A percentile compares a stretch with the other conserved stretches of the same genome.
Evolutionary conservation across 1,139 yeast genomes (phyloP).

Genomic region (Candida tunisiensis): DNA sequence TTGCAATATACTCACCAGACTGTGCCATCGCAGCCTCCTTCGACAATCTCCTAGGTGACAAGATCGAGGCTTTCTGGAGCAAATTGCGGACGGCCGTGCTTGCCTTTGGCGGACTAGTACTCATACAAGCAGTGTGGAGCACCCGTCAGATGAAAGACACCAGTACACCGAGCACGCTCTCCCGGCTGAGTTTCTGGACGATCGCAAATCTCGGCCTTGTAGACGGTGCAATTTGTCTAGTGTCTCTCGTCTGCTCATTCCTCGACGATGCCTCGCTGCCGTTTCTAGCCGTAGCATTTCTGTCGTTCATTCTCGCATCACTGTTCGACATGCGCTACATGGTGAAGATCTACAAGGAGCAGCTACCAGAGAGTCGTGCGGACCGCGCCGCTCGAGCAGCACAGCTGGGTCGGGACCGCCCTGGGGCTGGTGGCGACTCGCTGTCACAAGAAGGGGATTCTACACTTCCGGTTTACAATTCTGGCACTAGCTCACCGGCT

Average conservation of each 20-base stretch:
- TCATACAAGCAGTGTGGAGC: conserved; percentile 31
- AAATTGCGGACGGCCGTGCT: conserved; percentile 13
- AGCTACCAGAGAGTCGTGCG: conserved; percentile 53
- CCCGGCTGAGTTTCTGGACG: conserved; percentile 50
- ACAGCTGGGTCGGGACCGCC: conserved; percentile 7
- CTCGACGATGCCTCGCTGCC: conserved; percentile 44
- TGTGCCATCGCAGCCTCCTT: conserved; percentile 47
- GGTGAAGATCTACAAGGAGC: conserved; percentile 53
- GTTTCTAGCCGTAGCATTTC: conserved; percentile 50
- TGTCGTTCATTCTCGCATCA: conserved; percentile 53
- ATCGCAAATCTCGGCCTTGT: conserved; percentile 36
- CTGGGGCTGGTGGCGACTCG: conserved; percentile 2
- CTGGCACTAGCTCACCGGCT: conserved; percentile 9
- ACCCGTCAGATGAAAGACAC: conserved; percentile 53
- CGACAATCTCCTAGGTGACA: conserved; percentile 25
- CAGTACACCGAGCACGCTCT: conserved; percentile 65
- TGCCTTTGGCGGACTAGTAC: conserved; percentile 28
- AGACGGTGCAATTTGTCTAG: conserved; percentile 54
- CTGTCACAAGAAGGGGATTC: no score
- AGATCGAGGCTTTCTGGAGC: conserved; percentile 17
- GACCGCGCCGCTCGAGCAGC: conserved; percentile 26
- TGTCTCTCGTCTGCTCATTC: conserved; percentile 42
- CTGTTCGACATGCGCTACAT: conserved; percentile 67
- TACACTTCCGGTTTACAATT: conserved; percentile 5
- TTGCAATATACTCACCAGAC: conserved; percentile 70